Evolutionary conservation across 345 rosid species (phyloP), one percentile per base, ranked within the genome.

Genomic region (Raphanus sativus): DNA sequence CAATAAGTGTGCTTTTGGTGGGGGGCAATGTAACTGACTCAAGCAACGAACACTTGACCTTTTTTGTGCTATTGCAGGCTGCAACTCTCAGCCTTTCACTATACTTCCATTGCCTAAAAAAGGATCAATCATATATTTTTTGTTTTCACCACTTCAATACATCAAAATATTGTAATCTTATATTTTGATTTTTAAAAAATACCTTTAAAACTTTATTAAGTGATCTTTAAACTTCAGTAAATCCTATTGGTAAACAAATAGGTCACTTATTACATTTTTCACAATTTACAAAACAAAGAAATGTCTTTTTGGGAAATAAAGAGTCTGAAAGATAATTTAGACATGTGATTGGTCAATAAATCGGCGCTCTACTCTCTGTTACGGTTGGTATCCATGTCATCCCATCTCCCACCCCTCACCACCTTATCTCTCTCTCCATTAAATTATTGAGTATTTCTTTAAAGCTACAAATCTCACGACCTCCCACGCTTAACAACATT

Each of bases 361-460:
- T 48, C 81, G 81, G 81, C 81, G 81, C 69, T 50, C 54, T 13
- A 48, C 54, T 48, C 77, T 73, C 21, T 78, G 69, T 26, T 72
- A 73, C 59, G 59, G 74, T 67, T 78, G 64, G 52, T 45, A 45
- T 72, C 81, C 77, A 73, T 61, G 77, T 78, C 81, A 78, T 78
- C 77, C 64, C 70, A 54, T 77, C 45, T 1, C 45, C 8, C 7
- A 75, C 69, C 48, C 67, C 24, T 28, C 62, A 21, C 70, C 42
- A 16, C 48, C 74, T 76, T 76, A 34, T 76, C 79, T 62, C 67
- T 63, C 69, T 48, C 54, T 1, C 54, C 70, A 54, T 15, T 13
- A 21, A 8, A 36, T 64, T 63, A 33, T 52, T 40, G n/a, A n/a
- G 40, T 17, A 4, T 69, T 69, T 69, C 55, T 70, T 63, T 70